phyloP scores from a whole-genome alignment of 805 yeast genomes.

The Ogataea sp. region DNA sequence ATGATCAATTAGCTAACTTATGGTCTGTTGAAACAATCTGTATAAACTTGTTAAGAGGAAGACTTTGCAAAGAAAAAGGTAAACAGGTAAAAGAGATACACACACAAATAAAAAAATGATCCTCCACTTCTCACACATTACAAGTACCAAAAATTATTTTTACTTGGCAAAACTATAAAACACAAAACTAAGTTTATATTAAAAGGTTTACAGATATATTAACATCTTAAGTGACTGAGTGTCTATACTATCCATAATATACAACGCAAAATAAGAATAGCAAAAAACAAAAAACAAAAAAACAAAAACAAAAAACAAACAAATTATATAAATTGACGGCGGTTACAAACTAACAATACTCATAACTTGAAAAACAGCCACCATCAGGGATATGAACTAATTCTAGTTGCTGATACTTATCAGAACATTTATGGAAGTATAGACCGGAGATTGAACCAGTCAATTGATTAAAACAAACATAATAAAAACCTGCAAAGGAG shows the following conservation, averaged over 20 bases:
- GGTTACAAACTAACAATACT: too few relatives aligned
- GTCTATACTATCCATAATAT: neutral
- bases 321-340: constrained; percentile 5
- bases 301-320: neutral
- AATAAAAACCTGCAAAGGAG: constrained; percentile 88
- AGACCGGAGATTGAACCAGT: constrained; percentile 74
- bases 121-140: too few relatives aligned
- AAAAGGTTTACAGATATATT: constrained; percentile 62
- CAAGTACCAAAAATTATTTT: too few relatives aligned
- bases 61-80: too few relatives aligned
- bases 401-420: constrained; percentile 71
- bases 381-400: constrained; percentile 45
- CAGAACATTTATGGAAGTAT: constrained; percentile 75
- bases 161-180: too few relatives aligned
- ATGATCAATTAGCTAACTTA: too few relatives aligned
- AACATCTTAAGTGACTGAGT: constrained; percentile 37
- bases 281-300: neutral
- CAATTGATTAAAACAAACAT: constrained; percentile 70
- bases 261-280: neutral
- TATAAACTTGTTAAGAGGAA: too few relatives aligned
- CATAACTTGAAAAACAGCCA: constrained; percentile 31
- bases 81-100: too few relatives aligned
- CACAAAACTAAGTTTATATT: too few relatives aligned
- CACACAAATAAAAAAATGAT: too few relatives aligned
- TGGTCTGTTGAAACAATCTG: too few relatives aligned